Percentiles rank a stretch among this genome's conserved stretches.
These are phyloP conservation scores for Colletotrichum salicis DNA, from an alignment of 2,329 filamentous ascomycete genomes.

Conservation along the genomic window DNA sequence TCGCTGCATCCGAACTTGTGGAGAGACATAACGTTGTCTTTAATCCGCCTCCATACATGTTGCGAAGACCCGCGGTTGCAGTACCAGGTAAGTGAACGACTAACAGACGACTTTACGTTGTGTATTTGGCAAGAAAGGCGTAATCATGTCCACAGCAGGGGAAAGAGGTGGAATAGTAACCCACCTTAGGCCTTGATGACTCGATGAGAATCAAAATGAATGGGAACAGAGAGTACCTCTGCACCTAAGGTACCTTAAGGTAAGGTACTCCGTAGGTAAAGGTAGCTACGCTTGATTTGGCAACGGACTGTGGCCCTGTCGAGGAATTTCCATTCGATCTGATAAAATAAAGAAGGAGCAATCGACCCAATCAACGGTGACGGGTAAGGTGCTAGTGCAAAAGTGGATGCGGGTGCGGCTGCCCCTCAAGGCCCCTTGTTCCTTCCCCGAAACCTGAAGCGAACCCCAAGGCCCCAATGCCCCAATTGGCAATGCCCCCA, in stretches of 20 bases:
- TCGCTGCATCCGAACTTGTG: constrained; percentile 3
- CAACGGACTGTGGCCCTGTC: constrained; percentile 20
- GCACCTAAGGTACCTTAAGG: too few species aligned
- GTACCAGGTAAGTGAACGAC: background rate
- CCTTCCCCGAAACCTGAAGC: constrained; percentile 11
- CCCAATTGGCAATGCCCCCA: too few species aligned
- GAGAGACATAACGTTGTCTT: background rate
- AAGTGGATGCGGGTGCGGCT: constrained; percentile 32
- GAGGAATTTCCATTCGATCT: constrained; percentile 26
- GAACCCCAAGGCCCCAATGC: constrained; percentile 7
- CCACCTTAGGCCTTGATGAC: background rate
- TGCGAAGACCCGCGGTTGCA: background rate
- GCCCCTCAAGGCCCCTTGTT: background rate
- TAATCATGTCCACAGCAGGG: background rate
- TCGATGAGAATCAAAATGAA: constrained; percentile 2
- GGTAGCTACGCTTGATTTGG: constrained; percentile 13
- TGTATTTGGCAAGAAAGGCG: background rate
- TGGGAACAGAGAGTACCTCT: background rate
- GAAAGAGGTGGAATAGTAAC: constrained; percentile 1
- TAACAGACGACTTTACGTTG: background rate
- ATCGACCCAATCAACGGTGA: constrained; percentile 19
- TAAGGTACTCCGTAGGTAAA: too few species aligned
- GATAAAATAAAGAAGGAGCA: constrained; percentile 3
- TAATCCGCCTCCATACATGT: background rate
- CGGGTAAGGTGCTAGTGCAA: constrained; percentile 15